These are phyloP conservation scores for Terana coerulea DNA, from an alignment of 768 basidiomycete species.

Conservation along the genomic window DNA sequence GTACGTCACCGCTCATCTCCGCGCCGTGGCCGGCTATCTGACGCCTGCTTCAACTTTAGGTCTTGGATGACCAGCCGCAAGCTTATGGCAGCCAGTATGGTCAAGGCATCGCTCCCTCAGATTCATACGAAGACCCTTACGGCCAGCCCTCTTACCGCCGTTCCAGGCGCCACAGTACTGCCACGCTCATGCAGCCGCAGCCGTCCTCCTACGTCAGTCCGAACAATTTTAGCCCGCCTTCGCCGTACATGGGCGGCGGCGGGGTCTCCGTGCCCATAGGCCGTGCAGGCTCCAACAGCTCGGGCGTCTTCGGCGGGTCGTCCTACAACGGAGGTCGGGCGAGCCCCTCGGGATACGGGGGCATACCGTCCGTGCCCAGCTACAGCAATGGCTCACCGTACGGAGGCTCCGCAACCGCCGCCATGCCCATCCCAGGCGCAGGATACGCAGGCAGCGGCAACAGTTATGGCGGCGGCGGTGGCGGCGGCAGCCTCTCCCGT, in stretches of 20 bases:
- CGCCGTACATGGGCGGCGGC: background rate
- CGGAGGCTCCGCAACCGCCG: background rate
- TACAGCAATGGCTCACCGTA: background rate
- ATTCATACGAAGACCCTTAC: constrained; percentile 1
- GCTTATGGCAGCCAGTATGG: background rate
- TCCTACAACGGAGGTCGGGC: no score
- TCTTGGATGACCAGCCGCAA: background rate
- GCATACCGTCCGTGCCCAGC: no score
- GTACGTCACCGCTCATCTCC: constrained; percentile 27
- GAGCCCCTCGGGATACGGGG: no score
- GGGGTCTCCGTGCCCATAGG: background rate
- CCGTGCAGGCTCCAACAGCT: background rate
- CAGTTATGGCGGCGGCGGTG: background rate
- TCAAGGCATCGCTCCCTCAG: background rate
- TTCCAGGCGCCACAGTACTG: background rate
- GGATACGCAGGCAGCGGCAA: no score
- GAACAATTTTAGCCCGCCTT: background rate
- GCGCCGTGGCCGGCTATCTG: no score
- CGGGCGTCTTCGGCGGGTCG: background rate
- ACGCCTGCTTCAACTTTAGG: background rate
- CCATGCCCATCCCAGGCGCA: background rate
- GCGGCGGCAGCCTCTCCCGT: background rate
- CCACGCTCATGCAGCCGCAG: background rate
- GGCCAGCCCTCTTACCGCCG: background rate
- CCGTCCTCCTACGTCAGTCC: background rate